Conservation (phyloP, 2,329 filamentous ascomycete genomes). For the Fusarium irregulare region DNA sequence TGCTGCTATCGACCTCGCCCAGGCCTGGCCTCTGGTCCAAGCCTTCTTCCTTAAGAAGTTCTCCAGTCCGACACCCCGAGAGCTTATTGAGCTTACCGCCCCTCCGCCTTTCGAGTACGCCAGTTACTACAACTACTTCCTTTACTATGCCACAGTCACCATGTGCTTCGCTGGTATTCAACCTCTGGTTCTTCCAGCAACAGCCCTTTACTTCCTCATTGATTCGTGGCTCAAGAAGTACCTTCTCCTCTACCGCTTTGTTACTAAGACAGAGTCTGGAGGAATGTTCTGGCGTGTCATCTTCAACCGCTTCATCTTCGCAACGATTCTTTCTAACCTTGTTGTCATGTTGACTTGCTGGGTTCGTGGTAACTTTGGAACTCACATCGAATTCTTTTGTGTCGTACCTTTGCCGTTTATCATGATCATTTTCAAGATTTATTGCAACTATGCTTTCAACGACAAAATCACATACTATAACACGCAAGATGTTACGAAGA, state of each 20-base stretch:
- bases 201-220: conserved; percentile 87
- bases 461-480: conserved; percentile 83
- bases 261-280: conserved; percentile 96
- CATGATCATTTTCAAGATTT: conserved; percentile 86
- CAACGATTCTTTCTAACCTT: conserved; percentile 79
- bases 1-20: conserved; percentile 92
- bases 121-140: conserved; percentile 97
- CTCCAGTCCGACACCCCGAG: conserved; percentile 85
- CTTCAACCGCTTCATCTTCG: conserved; percentile 93
- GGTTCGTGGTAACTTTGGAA: conserved; percentile 69
- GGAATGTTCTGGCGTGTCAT: conserved; percentile 92
- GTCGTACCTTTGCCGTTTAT: conserved; percentile 81
- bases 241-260: conserved; percentile 90
- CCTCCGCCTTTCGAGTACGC: conserved; percentile 95
- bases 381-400: conserved; percentile 69
- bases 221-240: conserved; percentile 97
- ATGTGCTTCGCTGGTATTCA: conserved; percentile 87
- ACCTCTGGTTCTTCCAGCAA: conserved; percentile 86
- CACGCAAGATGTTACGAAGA: conserved; percentile 66
- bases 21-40: conserved; percentile 85
- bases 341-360: conserved; percentile 82
- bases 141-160: conserved; percentile 92
- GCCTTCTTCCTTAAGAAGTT: conserved; percentile 88
- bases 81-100: conserved; percentile 91
- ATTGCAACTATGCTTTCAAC: conserved; percentile 82